Conservation (phyloP, 257 asterid species). For the Salvia rosmarinus region DNA sequence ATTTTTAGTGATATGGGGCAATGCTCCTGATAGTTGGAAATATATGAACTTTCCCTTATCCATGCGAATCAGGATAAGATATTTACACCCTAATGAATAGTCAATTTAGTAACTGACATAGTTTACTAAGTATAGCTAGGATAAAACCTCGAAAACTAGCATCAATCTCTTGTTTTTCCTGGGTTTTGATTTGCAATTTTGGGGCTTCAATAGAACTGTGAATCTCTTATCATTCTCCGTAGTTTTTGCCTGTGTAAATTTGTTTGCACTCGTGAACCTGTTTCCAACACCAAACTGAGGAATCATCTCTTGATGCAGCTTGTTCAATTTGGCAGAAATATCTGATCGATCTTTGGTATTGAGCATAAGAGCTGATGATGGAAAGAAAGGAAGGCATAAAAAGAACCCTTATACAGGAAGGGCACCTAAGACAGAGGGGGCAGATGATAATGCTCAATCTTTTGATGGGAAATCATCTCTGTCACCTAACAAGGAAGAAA, state of each 20-base stretch:
- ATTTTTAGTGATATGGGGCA: conserved; percentile 9
- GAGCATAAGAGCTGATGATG: conserved; percentile 51
- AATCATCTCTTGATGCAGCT: conserved; percentile 82
- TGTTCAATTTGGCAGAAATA: conserved; percentile 89
- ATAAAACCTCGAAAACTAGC: background rate
- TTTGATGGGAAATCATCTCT: conserved; percentile 39
- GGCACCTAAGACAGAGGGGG: conserved; percentile 40
- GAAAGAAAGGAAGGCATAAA: conserved; percentile 37
- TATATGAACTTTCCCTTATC: background rate
- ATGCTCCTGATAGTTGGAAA: background rate
- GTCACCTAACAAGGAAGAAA: conserved; percentile 66
- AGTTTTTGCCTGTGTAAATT: background rate
- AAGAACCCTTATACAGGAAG: conserved; percentile 37
- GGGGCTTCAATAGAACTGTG: background rate
- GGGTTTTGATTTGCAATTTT: background rate
- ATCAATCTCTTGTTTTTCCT: background rate
- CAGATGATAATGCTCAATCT: conserved; percentile 37
- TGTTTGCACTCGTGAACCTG: conserved; percentile 17
- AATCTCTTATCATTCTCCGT: background rate
- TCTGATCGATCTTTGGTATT: conserved; percentile 40
- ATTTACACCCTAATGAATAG: background rate
- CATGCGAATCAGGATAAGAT: too few relatives aligned
- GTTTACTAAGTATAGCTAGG: background rate
- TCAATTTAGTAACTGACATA: background rate
- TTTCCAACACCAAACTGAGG: conserved; percentile 52